A percentile compares a stretch with the other conserved stretches of the same genome.
These are phyloP conservation scores for Yamadazyma aaseri DNA, from an alignment of 1,139 yeast genomes.

Conservation along the genomic window DNA sequence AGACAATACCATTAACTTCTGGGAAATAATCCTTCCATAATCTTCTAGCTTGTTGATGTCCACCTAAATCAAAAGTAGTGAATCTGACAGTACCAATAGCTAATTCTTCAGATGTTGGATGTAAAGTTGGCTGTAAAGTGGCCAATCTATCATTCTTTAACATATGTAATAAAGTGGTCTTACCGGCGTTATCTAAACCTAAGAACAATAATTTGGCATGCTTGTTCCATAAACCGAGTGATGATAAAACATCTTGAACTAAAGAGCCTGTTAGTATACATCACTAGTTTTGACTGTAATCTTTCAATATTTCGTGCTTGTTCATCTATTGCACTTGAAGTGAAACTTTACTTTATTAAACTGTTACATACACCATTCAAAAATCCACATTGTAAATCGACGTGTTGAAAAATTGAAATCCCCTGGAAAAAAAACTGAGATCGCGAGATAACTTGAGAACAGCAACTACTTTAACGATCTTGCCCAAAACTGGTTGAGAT, in stretches of 20 bases:
- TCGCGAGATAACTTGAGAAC: constrained; percentile 1
- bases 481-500: no score
- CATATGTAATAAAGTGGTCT: constrained; percentile 95
- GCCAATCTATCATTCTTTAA: constrained; percentile 97
- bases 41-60: constrained; percentile 98
- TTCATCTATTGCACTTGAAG: no score
- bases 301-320: no score
- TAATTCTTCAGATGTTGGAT: constrained; percentile 97
- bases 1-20: constrained; percentile 96
- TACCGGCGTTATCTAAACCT: constrained; percentile 98
- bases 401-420: constrained; percentile 5
- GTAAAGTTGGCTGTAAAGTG: constrained; percentile 95
- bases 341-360: no score
- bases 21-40: constrained; percentile 99
- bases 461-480: no score
- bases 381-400: constrained; percentile 31
- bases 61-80: constrained; percentile 98
- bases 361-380: constrained; percentile 46
- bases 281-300: neutral
- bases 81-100: constrained; percentile 95
- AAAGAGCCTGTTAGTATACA: neutral
- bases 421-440: constrained; percentile 1
- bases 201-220: constrained; percentile 94
- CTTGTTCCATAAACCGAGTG: constrained; percentile 95
- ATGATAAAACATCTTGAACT: constrained; percentile 87